Evolutionary conservation across 2,329 filamentous ascomycete species (phyloP).

Genomic region (Sporothrix brasiliensis): DNA sequence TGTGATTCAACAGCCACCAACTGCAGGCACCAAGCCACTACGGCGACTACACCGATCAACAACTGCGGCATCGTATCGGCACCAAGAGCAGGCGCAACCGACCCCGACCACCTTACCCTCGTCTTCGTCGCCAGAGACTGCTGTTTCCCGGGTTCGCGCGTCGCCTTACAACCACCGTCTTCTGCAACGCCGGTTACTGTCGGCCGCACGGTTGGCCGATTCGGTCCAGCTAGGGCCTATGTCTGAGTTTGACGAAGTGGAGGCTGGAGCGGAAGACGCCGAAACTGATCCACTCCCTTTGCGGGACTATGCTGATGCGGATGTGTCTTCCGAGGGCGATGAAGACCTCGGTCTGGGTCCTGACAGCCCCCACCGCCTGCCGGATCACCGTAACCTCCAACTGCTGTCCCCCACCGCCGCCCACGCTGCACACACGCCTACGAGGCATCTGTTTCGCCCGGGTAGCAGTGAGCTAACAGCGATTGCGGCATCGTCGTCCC

Average conservation of each 20-base stretch:
- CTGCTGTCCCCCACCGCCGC: background rate
- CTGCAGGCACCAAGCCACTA: conserved; percentile 9
- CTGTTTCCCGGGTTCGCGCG: background rate
- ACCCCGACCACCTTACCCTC: conserved; percentile 10
- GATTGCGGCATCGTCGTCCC: background rate
- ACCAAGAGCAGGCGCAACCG: conserved; percentile 1
- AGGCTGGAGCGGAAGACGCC: conserved; percentile 13
- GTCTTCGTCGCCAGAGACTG: background rate
- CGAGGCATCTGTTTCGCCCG: conserved; percentile 2
- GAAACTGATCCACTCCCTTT: background rate
- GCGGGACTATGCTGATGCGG: conserved; percentile 19
- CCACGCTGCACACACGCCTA: conserved; percentile 18
- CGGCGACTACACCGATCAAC: conserved; percentile 30
- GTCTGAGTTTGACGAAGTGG: conserved; percentile 38
- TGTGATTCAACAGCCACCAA: background rate
- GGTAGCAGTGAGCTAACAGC: background rate
- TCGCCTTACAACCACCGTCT: conserved; percentile 25
- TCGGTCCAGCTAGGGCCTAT: conserved; percentile 38
- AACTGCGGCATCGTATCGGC: background rate
- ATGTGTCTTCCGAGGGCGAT: conserved; percentile 32
- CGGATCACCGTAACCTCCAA: background rate
- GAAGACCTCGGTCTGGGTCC: conserved; percentile 27
- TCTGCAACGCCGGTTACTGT: conserved; percentile 34
- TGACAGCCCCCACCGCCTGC: background rate
- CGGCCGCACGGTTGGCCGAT: conserved; percentile 36